Conservation (phyloP, 2,329 filamentous ascomycete genomes). For the Beauveria sp. region DNA sequence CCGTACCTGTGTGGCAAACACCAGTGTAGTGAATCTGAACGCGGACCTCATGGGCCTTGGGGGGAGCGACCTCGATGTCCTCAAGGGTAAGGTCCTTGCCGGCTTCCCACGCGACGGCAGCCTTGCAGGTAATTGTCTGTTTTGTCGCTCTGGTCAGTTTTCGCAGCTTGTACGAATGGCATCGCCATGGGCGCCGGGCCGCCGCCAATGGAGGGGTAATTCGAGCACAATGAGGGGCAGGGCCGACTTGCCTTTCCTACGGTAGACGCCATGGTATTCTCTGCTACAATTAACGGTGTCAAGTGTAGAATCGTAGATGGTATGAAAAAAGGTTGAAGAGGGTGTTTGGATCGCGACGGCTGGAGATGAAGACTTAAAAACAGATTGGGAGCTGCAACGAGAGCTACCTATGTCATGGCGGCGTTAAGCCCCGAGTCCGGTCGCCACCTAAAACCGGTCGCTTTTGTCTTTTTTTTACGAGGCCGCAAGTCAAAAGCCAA, state of each 20-base stretch:
- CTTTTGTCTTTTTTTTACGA: background rate
- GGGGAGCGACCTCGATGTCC: constrained; percentile 85
- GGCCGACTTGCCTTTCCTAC: constrained; percentile 41
- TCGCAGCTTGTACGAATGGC: background rate
- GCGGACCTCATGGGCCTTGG: constrained; percentile 87
- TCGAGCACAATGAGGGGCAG: background rate
- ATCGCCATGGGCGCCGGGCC: background rate
- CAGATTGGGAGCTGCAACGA: background rate
- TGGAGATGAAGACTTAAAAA: background rate
- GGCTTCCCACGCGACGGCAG: constrained; percentile 95
- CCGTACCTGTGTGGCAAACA: constrained; percentile 90
- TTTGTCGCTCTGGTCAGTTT: background rate
- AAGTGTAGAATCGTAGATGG: background rate
- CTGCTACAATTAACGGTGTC: background rate
- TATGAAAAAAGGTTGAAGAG: background rate
- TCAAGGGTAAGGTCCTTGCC: constrained; percentile 84
- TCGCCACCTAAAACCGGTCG: background rate
- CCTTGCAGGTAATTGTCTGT: constrained; percentile 93
- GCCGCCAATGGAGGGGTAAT: constrained; percentile 17
- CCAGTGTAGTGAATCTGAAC: constrained; percentile 97
- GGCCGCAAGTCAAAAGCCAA: background rate
- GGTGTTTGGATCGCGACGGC: background rate
- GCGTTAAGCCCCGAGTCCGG: constrained; percentile 8
- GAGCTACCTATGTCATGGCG: constrained; percentile 5
- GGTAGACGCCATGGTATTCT: constrained; percentile 39